Evolutionary conservation across 768 basidiomycete genomes (phyloP).

Genomic region (Calocera cornea): DNA sequence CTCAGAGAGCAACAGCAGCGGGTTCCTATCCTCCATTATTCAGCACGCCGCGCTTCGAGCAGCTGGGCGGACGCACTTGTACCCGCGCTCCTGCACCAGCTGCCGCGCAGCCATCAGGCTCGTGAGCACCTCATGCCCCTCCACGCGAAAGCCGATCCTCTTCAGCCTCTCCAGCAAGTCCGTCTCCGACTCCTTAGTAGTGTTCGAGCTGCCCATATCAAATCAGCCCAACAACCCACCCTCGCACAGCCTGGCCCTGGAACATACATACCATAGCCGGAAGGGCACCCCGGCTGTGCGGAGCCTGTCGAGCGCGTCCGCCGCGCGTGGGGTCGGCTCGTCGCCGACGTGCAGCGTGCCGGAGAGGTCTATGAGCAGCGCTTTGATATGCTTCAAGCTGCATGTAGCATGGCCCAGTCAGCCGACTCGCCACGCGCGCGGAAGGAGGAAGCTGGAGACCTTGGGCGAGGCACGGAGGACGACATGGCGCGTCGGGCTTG

Average conservation of each 20-base stretch:
- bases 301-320: constrained; percentile 30
- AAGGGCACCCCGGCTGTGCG: constrained; percentile 21
- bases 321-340: constrained; percentile 36
- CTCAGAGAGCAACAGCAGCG: constrained; percentile 43
- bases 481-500: too few species aligned
- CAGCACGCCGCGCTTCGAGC: not conserved
- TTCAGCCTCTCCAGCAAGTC: constrained; percentile 33
- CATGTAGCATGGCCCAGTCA: too few species aligned
- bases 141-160: constrained; percentile 38
- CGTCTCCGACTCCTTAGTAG: constrained; percentile 46
- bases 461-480: too few species aligned
- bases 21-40: constrained; percentile 24
- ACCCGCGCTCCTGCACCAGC: constrained; percentile 29
- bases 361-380: constrained; percentile 51
- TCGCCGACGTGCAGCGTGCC: constrained; percentile 50
- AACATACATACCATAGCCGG: constrained; percentile 32
- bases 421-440: not conserved
- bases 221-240: too few species aligned
- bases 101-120: constrained; percentile 47
- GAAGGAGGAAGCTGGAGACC: not conserved
- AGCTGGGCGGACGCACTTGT: constrained; percentile 23
- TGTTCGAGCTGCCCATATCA: constrained; percentile 47
- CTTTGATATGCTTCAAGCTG: constrained; percentile 26
- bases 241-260: too few species aligned
- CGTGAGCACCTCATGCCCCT: constrained; percentile 42